These are phyloP conservation scores for Neurospora pannonica DNA, from an alignment of 495 filamentous ascomycete genomes.

Conservation along the genomic window DNA sequence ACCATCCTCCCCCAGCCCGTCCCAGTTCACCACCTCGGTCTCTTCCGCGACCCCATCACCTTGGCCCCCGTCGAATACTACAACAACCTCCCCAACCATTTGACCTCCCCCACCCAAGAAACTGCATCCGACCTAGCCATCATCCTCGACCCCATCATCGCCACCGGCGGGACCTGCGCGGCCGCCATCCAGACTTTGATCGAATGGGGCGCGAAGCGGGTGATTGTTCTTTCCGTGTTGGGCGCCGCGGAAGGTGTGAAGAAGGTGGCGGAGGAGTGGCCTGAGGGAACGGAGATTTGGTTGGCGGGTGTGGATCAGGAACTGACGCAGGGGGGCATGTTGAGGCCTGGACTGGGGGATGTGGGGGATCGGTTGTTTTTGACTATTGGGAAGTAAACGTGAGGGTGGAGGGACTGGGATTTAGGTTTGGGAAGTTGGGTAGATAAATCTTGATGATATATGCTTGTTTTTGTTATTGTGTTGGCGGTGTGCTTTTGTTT, in stretches of 20 bases:
- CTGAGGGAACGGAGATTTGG: constrained; percentile 69
- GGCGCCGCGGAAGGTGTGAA: constrained; percentile 57
- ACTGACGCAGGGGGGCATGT: constrained; percentile 72
- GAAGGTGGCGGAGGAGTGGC: constrained; percentile 63
- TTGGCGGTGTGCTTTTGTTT: no score
- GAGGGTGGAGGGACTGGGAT: no score
- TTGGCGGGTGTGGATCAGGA: constrained; percentile 68
- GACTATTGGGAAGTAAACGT: constrained; percentile 73
- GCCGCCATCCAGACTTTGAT: constrained; percentile 82
- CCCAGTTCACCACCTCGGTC: constrained; percentile 85
- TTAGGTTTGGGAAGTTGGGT: no score
- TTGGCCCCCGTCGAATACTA: constrained; percentile 95
- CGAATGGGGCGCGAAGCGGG: constrained; percentile 80
- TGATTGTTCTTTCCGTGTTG: constrained; percentile 71
- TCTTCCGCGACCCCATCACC: constrained; percentile 79
- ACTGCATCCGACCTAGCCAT: constrained; percentile 51
- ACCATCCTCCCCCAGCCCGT: constrained; percentile 71
- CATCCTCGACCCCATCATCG: constrained; percentile 85
- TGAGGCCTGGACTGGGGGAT: constrained; percentile 84
- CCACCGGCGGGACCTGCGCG: constrained; percentile 80
- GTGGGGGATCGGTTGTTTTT: constrained; percentile 89
- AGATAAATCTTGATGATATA: no score
- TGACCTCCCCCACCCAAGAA: constrained; percentile 7
- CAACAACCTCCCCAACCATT: constrained; percentile 85
- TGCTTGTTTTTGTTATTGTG: background rate